phyloP scores from a whole-genome alignment of 805 yeast species.

The Ogataea siamensis region DNA sequence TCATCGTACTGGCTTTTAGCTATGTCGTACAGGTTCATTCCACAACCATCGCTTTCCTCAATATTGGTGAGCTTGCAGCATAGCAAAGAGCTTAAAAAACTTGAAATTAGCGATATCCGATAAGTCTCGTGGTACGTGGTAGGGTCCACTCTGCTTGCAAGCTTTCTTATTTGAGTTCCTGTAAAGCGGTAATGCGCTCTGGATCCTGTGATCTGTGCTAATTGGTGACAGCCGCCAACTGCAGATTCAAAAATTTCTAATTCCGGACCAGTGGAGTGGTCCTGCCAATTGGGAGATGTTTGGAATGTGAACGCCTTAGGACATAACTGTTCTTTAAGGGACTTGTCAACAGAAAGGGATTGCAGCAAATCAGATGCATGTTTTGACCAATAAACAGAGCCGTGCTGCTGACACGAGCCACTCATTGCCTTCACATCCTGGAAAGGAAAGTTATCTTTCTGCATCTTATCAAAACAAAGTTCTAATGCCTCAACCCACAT shows the following conservation, averaged over 20 bases:
- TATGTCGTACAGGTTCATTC: conserved; percentile 85
- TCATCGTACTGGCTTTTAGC: conserved; percentile 53
- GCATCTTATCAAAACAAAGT: conserved; percentile 52
- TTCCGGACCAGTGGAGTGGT: conserved; percentile 79
- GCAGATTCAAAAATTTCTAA: conserved; percentile 56
- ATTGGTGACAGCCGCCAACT: conserved; percentile 55
- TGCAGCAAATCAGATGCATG: conserved; percentile 43
- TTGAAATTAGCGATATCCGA: conserved; percentile 72
- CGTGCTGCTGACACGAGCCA: conserved; percentile 93
- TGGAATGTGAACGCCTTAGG: conserved; percentile 57
- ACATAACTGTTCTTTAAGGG: conserved; percentile 47
- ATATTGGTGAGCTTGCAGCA: conserved; percentile 60
- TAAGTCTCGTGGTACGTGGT: conserved; percentile 53
- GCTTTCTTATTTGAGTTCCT: conserved; percentile 84
- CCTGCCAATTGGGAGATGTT: conserved; percentile 92
- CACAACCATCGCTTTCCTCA: conserved; percentile 89
- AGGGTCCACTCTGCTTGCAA: conserved; percentile 52
- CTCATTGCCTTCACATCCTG: conserved; percentile 59
- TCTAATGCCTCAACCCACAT: conserved; percentile 90
- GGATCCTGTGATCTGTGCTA: conserved; percentile 77
- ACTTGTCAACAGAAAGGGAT: conserved; percentile 32
- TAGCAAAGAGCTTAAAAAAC: conserved; percentile 70
- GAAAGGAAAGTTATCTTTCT: conserved; percentile 53
- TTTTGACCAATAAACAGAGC: conserved; percentile 77
- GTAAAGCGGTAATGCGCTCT: conserved; percentile 88